Evolutionary conservation across 108 stramenopile species (phyloP).

Genomic region (Cylindrotheca closterium): DNA sequence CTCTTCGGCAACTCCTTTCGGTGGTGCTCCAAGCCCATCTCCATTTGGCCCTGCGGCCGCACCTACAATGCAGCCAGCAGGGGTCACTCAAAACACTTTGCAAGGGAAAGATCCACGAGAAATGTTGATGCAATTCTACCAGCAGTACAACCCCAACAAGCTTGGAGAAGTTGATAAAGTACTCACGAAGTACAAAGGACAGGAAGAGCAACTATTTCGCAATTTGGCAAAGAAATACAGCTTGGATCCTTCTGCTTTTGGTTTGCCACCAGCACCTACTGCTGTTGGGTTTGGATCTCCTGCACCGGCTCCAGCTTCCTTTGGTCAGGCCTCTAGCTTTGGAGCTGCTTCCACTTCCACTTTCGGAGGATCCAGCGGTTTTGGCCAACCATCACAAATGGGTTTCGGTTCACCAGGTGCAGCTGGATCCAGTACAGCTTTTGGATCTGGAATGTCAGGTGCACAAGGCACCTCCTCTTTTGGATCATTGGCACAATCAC

Average conservation of each 20-base stretch:
- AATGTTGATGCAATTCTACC: conserved; percentile 69
- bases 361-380: conserved; percentile 39
- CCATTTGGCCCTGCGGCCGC: conserved; percentile 37
- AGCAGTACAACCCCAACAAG: conserved; percentile 75
- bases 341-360: conserved; percentile 35
- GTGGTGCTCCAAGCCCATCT: conserved; percentile 13
- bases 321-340: conserved; percentile 45
- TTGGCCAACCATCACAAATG: conserved; percentile 42
- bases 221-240: conserved; percentile 88
- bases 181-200: conserved; percentile 74
- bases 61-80: conserved; percentile 6
- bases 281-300: conserved; percentile 23
- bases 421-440: conserved; percentile 18
- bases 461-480: conserved; percentile 27
- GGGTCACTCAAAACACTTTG: conserved; percentile 12
- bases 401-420: conserved; percentile 37
- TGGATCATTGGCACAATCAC: conserved; percentile 43
- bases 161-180: conserved; percentile 77
- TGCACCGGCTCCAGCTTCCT: conserved; percentile 21
- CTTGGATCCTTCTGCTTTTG: conserved; percentile 74
- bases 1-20: conserved; percentile 23
- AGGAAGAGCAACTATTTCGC: conserved; percentile 77
- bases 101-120: conserved; percentile 65
- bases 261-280: conserved; percentile 35
- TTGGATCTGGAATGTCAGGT: conserved; percentile 36